Evolutionary conservation across 2,329 filamentous ascomycete genomes (phyloP).

Genomic region (Drechslerella coelobrocha): DNA sequence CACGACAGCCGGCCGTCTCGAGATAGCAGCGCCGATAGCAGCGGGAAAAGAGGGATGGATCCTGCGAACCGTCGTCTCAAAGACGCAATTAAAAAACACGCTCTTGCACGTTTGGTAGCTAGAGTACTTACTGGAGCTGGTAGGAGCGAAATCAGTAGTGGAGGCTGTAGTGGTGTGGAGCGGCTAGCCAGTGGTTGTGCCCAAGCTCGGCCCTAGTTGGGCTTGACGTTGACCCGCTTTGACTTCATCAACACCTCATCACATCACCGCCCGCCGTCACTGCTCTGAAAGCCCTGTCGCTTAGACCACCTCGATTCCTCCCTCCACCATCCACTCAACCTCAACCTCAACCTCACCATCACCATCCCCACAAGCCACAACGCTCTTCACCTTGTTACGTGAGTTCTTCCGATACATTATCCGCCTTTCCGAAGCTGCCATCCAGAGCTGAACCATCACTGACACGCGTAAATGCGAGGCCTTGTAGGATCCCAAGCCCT

Average conservation of each 20-base stretch:
- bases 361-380: not conserved
- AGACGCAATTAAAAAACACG: too few species aligned
- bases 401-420: conserved; percentile 8
- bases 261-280: conserved; percentile 2
- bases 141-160: too few species aligned
- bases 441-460: conserved; percentile 11
- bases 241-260: conserved; percentile 20
- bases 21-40: not conserved
- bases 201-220: too few species aligned
- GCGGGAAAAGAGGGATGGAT: too few species aligned
- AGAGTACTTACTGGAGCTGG: too few species aligned
- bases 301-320: conserved; percentile 13
- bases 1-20: not conserved
- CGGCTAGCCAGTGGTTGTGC: too few species aligned
- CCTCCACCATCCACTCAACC: conserved; percentile 10
- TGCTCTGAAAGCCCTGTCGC: not conserved
- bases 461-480: conserved; percentile 34
- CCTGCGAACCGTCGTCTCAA: too few species aligned
- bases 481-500: conserved; percentile 31
- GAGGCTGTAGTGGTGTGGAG: too few species aligned
- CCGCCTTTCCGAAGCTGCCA: conserved; percentile 1
- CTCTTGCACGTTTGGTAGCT: too few species aligned
- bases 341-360: conserved; percentile 2
- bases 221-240: not conserved
- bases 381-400: conserved; percentile 7